Evolutionary conservation across 2,329 filamentous ascomycete species (phyloP).

Genomic region (Trichoderma atroviride): DNA sequence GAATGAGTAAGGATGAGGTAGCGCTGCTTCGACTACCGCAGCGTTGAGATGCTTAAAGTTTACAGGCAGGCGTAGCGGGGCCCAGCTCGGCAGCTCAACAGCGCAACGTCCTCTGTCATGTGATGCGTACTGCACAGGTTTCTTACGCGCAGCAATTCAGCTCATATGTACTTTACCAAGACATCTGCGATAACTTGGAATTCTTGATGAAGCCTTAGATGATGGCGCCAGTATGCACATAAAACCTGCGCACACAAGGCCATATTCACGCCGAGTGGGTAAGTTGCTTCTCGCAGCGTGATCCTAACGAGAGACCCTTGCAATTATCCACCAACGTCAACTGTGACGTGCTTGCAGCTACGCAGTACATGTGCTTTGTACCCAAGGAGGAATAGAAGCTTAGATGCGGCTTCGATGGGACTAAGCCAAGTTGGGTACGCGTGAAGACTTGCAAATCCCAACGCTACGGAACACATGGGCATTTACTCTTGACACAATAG

Average conservation of each 20-base stretch:
- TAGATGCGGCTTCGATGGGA: background rate
- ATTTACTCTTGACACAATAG: too few relatives aligned
- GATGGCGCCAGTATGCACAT: background rate
- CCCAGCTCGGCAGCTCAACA: background rate
- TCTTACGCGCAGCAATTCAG: background rate
- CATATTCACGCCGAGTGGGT: background rate
- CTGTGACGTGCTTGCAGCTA: background rate
- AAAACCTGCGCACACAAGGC: background rate
- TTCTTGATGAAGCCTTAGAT: background rate
- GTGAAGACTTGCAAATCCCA: background rate
- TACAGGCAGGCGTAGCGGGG: background rate
- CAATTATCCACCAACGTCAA: background rate
- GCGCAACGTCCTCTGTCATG: background rate
- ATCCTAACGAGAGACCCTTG: background rate
- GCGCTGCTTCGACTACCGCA: background rate
- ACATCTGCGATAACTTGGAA: background rate
- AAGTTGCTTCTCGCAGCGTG: background rate
- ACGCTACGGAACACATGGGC: background rate
- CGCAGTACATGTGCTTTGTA: background rate
- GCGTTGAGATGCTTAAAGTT: background rate
- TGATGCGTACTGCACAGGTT: slow-evolving; percentile 2
- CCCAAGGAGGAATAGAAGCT: background rate
- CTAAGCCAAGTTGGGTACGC: background rate
- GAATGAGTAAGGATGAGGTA: background rate
- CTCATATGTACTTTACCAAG: background rate